A percentile compares a stretch with the other conserved stretches of the same genome.
Conservation (phyloP, 2,329 filamentous ascomycete species). For the Botrytis fragariae region DNA sequence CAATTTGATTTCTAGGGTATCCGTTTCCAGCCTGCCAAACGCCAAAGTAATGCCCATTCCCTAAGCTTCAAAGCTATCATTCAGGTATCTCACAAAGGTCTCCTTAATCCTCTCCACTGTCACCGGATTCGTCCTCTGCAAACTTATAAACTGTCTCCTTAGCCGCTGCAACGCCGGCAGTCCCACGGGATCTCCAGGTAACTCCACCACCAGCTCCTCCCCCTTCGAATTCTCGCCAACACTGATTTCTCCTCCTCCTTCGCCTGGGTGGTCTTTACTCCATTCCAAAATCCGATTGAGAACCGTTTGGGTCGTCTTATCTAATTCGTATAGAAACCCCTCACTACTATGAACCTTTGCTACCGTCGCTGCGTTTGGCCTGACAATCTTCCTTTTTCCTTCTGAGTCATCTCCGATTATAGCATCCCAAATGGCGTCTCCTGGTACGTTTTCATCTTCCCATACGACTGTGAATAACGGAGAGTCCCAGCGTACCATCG, state of each 20-base stretch:
- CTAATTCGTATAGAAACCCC: slow-evolving; percentile 77
- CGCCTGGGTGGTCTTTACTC: slow-evolving; percentile 61
- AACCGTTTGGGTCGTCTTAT: slow-evolving; percentile 75
- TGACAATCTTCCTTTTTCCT: slow-evolving; percentile 60
- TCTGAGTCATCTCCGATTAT: slow-evolving; percentile 58
- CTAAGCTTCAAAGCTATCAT: slow-evolving; percentile 55
- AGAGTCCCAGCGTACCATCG: slow-evolving; percentile 81
- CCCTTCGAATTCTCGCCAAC: slow-evolving; percentile 29
- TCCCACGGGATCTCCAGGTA: slow-evolving; percentile 65
- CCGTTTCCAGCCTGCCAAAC: slow-evolving; percentile 22
- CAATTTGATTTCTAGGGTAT: slow-evolving; percentile 21
- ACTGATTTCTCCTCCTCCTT: slow-evolving; percentile 57
- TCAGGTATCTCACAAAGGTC: slow-evolving; percentile 65
- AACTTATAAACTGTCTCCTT: slow-evolving; percentile 70
- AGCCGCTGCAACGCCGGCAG: slow-evolving; percentile 75
- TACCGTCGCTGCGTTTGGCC: slow-evolving; percentile 74
- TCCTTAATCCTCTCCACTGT: slow-evolving; percentile 55
- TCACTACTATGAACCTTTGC: slow-evolving; percentile 60
- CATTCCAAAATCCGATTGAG: slow-evolving; percentile 67
- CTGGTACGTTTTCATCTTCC: slow-evolving; percentile 68
- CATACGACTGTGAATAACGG: slow-evolving; percentile 77
- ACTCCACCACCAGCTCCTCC: slow-evolving; percentile 57
- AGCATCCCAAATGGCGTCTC: slow-evolving; percentile 71
- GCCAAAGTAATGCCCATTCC: background rate
- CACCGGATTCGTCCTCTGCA: slow-evolving; percentile 69